These are phyloP conservation scores for Ustilaginoidea virens DNA, from an alignment of 2,329 filamentous ascomycete genomes.

Conservation along the genomic window DNA sequence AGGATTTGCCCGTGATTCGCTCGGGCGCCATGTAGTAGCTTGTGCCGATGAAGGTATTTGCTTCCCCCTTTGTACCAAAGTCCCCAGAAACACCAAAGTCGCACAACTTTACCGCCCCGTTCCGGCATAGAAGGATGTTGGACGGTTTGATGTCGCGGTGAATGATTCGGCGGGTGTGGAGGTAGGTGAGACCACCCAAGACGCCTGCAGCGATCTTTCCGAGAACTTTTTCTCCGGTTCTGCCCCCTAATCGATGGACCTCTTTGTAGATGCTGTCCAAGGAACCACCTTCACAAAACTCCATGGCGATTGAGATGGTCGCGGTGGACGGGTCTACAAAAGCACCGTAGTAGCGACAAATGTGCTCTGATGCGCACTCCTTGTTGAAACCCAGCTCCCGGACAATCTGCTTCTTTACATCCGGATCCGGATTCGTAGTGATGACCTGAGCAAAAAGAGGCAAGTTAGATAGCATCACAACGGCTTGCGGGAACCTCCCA, in stretches of 20 bases:
- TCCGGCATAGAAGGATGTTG: conserved; percentile 85
- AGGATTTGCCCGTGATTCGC: conserved; percentile 91
- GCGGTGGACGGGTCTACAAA: conserved; percentile 93
- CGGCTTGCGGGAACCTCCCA: background rate
- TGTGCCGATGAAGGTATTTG: conserved; percentile 97
- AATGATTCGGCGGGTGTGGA: conserved; percentile 92
- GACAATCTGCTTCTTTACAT: conserved; percentile 96
- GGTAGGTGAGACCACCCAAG: conserved; percentile 81
- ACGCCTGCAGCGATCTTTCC: conserved; percentile 96
- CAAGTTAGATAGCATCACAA: too few species aligned
- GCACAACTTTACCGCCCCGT: conserved; percentile 91
- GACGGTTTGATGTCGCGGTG: conserved; percentile 98
- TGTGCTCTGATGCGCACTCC: conserved; percentile 87
- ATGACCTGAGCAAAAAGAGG: too few species aligned
- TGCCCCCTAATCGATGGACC: conserved; percentile 85
- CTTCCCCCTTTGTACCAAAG: conserved; percentile 95
- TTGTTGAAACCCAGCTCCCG: conserved; percentile 97
- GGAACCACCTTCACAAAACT: conserved; percentile 94
- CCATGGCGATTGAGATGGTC: conserved; percentile 97
- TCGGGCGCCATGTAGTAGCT: conserved; percentile 99
- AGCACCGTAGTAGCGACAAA: conserved; percentile 93
- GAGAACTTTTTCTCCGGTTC: conserved; percentile 92
- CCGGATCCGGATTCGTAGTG: conserved; percentile 92
- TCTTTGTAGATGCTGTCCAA: conserved; percentile 95
- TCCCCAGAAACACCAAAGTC: conserved; percentile 97